Conservation (phyloP, 1,139 yeast species). For the Blastobotrys apis region DNA sequence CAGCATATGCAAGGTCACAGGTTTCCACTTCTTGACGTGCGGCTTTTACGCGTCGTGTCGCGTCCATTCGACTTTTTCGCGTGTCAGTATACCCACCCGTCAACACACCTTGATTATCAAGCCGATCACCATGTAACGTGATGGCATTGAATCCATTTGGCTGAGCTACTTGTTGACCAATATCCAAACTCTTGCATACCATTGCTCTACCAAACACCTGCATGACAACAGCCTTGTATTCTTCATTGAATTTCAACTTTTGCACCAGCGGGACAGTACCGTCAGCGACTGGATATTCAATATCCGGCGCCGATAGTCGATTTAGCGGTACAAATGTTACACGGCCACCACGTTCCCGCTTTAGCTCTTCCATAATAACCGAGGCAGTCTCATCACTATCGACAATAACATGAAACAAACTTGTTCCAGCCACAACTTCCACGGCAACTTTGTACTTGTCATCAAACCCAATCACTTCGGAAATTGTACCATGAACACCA, state of each 20-base stretch:
- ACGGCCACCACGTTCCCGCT: slow-evolving; percentile 64
- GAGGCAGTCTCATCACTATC: slow-evolving; percentile 85
- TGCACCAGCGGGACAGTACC: slow-evolving; percentile 65
- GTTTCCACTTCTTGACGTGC: slow-evolving; percentile 48
- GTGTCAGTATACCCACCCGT: slow-evolving; percentile 87
- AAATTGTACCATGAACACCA: slow-evolving; percentile 78
- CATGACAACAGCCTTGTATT: slow-evolving; percentile 55
- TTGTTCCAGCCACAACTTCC: slow-evolving; percentile 83
- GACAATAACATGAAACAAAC: slow-evolving; percentile 84
- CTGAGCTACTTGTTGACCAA: slow-evolving; percentile 67
- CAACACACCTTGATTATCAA: slow-evolving; percentile 75
- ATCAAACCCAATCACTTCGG: slow-evolving; percentile 74
- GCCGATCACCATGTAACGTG: slow-evolving; percentile 88
- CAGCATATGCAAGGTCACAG: slow-evolving; percentile 39
- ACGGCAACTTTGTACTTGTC: slow-evolving; percentile 82
- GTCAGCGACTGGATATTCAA: slow-evolving; percentile 50
- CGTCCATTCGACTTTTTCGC: slow-evolving; percentile 64
- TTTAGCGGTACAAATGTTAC: slow-evolving; percentile 89
- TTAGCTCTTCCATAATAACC: slow-evolving; percentile 67
- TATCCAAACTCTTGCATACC: slow-evolving; percentile 65
- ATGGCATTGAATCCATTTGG: slow-evolving; percentile 65
- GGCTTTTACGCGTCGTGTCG: slow-evolving; percentile 51
- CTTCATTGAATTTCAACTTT: slow-evolving; percentile 57
- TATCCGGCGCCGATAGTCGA: slow-evolving; percentile 46
- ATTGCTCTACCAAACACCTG: slow-evolving; percentile 81